A percentile compares a stretch with the other conserved stretches of the same genome.
Conservation (phyloP, 2,329 filamentous ascomycete genomes). For the Alternaria ethzedia region DNA sequence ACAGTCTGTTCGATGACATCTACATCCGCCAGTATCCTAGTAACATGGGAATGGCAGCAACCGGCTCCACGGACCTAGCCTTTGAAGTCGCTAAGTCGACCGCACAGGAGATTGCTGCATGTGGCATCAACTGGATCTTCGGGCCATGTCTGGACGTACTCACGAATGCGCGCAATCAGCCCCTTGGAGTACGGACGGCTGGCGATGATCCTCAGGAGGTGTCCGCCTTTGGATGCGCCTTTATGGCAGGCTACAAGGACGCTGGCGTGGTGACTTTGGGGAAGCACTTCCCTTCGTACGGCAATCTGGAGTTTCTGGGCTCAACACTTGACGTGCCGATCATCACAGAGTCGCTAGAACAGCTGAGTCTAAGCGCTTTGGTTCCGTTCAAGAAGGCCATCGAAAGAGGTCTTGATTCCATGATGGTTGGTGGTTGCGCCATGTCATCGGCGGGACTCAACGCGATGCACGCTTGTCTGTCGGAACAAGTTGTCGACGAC, state of each 20-base stretch:
- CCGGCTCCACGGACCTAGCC: conserved; percentile 81
- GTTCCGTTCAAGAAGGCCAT: conserved; percentile 93
- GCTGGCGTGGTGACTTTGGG: conserved; percentile 88
- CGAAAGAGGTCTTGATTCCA: conserved; percentile 82
- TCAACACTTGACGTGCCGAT: conserved; percentile 92
- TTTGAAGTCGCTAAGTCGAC: conserved; percentile 93
- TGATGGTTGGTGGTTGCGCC: conserved; percentile 94
- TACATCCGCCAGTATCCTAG: conserved; percentile 97
- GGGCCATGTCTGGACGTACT: conserved; percentile 93
- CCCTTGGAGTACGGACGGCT: conserved; percentile 84
- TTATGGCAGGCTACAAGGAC: conserved; percentile 91
- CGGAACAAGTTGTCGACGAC: conserved; percentile 91
- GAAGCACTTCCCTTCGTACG: conserved; percentile 96
- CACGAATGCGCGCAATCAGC: conserved; percentile 90
- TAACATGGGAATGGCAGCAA: conserved; percentile 95
- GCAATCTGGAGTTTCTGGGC: conserved; percentile 90
- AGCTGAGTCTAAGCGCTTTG: conserved; percentile 87
- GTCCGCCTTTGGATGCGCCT: conserved; percentile 87
- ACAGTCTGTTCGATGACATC: conserved; percentile 93
- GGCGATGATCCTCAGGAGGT: conserved; percentile 96
- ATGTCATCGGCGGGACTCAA: conserved; percentile 92
- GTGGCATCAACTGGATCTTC: conserved; percentile 94
- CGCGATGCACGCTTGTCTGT: conserved; percentile 92
- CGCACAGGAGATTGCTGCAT: conserved; percentile 87
- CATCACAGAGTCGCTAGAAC: conserved; percentile 92